Percentiles rank a stretch among this genome's conserved stretches.
These are phyloP conservation scores for Jackrogersella minutella DNA, from an alignment of 495 filamentous ascomycete species.

Conservation along the genomic window DNA sequence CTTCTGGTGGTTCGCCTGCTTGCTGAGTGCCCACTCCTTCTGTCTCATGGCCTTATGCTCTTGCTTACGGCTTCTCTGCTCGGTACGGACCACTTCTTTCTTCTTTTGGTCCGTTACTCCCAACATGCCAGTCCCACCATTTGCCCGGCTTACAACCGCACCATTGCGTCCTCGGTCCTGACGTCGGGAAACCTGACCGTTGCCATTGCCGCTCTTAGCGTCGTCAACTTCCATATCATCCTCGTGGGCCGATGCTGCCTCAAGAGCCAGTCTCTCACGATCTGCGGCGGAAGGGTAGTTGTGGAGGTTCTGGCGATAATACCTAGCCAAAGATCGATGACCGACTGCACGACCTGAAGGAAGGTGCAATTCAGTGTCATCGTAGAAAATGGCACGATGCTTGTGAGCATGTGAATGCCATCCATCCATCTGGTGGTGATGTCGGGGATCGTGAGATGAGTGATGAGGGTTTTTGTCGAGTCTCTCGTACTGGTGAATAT, in stretches of 20 bases:
- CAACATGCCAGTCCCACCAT: slow-evolving; percentile 78
- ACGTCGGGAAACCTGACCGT: slow-evolving; percentile 46
- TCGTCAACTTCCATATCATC: slow-evolving; percentile 45
- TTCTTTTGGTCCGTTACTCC: slow-evolving; percentile 76
- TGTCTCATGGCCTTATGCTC: slow-evolving; percentile 58
- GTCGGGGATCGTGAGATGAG: slow-evolving; percentile 67
- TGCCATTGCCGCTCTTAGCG: slow-evolving; percentile 40
- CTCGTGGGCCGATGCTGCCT: slow-evolving; percentile 51
- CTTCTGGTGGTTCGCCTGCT: slow-evolving; percentile 45
- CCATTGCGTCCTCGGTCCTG: slow-evolving; percentile 60
- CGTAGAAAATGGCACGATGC: slow-evolving; percentile 77
- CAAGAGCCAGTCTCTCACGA: slow-evolving; percentile 64
- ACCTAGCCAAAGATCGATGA: slow-evolving; percentile 83
- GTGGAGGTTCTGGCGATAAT: slow-evolving; percentile 93
- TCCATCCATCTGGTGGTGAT: slow-evolving; percentile 73
- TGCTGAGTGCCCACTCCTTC: slow-evolving; percentile 42
- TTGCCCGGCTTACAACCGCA: slow-evolving; percentile 65
- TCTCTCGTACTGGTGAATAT: slow-evolving; percentile 65
- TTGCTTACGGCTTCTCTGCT: slow-evolving; percentile 71
- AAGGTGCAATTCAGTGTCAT: slow-evolving; percentile 94
- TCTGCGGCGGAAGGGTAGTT: slow-evolving; percentile 77
- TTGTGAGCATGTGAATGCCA: slow-evolving; percentile 77
- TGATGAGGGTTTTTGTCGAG: slow-evolving; percentile 71
- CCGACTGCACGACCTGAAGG: slow-evolving; percentile 89
- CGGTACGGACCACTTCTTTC: slow-evolving; percentile 65